These are phyloP conservation scores for Fagus sylvatica DNA, from an alignment of 306 rosid species.

Conservation along the genomic window DNA sequence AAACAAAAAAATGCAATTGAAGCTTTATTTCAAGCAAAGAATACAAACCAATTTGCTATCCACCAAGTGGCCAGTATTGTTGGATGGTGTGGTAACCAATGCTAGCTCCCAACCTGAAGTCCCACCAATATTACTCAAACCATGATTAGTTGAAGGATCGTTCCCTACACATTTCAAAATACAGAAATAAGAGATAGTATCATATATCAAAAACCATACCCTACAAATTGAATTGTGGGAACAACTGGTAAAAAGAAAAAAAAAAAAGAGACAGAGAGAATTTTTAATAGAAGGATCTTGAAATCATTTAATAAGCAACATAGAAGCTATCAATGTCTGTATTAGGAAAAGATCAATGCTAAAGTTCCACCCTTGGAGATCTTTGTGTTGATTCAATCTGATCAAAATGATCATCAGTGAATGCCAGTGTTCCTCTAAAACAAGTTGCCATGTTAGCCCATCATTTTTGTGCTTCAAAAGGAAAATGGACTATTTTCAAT, in stretches of 20 bases:
- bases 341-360: not conserved
- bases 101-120: slow-evolving; percentile 93
- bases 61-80: slow-evolving; percentile 38
- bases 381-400: not conserved
- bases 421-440: not conserved
- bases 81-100: slow-evolving; percentile 74
- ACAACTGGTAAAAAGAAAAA: not conserved
- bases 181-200: slow-evolving; percentile 10
- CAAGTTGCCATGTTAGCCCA: not conserved
- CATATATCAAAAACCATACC: slow-evolving; percentile 1
- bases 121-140: slow-evolving; percentile 51
- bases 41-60: slow-evolving; percentile 65
- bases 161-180: slow-evolving; percentile 43
- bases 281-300: not conserved
- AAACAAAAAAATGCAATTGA: slow-evolving; percentile 1
- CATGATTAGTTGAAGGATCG: slow-evolving; percentile 31
- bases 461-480: not conserved
- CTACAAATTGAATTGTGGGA: not conserved
- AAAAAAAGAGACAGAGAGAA: not conserved
- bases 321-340: not conserved
- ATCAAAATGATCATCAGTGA: not conserved
- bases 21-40: slow-evolving; percentile 16
- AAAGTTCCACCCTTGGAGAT: not conserved
- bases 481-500: not conserved
- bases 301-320: not conserved